phyloP scores from a whole-genome alignment of 768 basidiomycete genomes.

The Grammothele lineata region DNA sequence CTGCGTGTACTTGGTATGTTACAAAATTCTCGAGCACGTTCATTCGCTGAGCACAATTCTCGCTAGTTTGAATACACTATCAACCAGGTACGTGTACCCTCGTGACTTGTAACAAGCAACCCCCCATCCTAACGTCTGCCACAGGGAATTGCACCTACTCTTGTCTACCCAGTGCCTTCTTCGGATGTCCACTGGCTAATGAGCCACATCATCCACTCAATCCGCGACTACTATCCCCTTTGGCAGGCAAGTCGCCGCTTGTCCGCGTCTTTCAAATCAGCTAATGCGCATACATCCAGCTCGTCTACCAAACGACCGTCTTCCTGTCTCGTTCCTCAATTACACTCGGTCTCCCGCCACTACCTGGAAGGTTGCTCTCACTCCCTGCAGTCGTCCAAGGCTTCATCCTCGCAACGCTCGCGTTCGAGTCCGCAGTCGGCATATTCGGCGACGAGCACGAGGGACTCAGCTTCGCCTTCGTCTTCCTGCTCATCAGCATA shows the following conservation, averaged over 20 bases:
- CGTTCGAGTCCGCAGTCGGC: slow-evolving; percentile 65
- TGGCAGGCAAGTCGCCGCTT: slow-evolving; percentile 88
- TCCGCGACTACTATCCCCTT: slow-evolving; percentile 92
- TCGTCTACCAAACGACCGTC: slow-evolving; percentile 87
- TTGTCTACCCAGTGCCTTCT: slow-evolving; percentile 82
- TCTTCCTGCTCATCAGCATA: slow-evolving; percentile 74
- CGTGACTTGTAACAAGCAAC: too few relatives aligned
- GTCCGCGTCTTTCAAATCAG: slow-evolving; percentile 7
- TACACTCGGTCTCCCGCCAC: slow-evolving; percentile 75
- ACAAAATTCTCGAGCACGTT: neutral
- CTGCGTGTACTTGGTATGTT: slow-evolving; percentile 57
- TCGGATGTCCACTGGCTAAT: slow-evolving; percentile 55
- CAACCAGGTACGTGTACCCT: slow-evolving; percentile 71
- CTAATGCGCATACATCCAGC: too few relatives aligned
- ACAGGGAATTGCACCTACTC: slow-evolving; percentile 87
- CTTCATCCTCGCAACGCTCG: slow-evolving; percentile 56
- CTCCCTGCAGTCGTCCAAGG: slow-evolving; percentile 76
- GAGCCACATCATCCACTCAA: slow-evolving; percentile 72
- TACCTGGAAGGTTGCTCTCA: slow-evolving; percentile 64
- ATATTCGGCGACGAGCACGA: slow-evolving; percentile 46
- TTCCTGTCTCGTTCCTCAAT: slow-evolving; percentile 92
- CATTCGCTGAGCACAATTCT: too few relatives aligned
- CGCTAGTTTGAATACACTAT: slow-evolving; percentile 85
- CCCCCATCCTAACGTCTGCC: too few relatives aligned
- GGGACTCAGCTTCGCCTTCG: slow-evolving; percentile 50